Base-by-base conservation (phyloP, 1,284 basidiomycete species). In the Kalmanozyma brasiliensis region DNA sequence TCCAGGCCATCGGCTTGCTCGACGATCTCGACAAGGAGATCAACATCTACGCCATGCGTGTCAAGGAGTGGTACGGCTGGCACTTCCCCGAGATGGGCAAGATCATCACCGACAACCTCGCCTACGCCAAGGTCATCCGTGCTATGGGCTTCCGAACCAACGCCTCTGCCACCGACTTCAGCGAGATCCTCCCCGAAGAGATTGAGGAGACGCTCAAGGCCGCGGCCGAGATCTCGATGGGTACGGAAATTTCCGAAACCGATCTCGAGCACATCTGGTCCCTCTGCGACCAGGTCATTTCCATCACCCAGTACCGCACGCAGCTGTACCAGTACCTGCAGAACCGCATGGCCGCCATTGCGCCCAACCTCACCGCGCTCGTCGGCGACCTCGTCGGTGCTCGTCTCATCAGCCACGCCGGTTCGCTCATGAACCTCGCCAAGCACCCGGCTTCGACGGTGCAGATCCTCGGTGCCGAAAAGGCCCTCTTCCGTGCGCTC, bases 61-160 rank as follows among this genome's bases (percentile, higher is more conserved):
- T 96, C 55, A 98, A 98, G 88, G 95, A 98, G 87, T 98, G 95
- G 95, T 98, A 98, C 81, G 95, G 95, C 22, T 98, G 95, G 95
- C 95, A 98, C 86, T 98, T 98, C 88, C 95, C 95, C 10, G 95
- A 98, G 84, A 93, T 98, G 91, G 92, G 90, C 76, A 98, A 98
- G 86, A 97, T 98, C 83, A 91, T 98, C 74, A 89, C 90, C 70
- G 95, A 98, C 86, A 98, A 96, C 84, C 85, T 95, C 53, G 94
- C 94, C 22, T 98, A 98, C 83, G 93, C 96, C 60, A 95, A 94
- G 84, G 71, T 78, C 41, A 70, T 80, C 41, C 71, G 68, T 22
- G 69, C 67, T 11, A 71, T 78, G 69, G 81, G 81, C 23, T 78
- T 82, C 70, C 91, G 95, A 73, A 96, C 95, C 73, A 96, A 95